A percentile compares a stretch with the other conserved stretches of the same genome.
Evolutionary conservation across 2,329 filamentous ascomycete species (phyloP).

Genomic region (Thermothelomyces thermophilus): DNA sequence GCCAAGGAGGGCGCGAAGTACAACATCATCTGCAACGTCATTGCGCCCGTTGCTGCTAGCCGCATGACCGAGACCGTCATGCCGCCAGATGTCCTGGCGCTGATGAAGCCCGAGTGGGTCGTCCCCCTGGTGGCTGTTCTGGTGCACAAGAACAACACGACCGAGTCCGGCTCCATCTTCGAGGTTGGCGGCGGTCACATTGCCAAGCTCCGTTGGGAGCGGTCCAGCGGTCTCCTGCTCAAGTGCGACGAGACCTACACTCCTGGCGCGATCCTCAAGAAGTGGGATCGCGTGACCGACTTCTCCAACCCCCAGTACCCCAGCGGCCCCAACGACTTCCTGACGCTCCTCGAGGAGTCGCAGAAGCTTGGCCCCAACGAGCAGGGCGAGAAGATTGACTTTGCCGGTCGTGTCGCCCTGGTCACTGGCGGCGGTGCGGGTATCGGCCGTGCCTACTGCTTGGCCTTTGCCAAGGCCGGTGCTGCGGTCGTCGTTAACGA

Average conservation of each 20-base stretch:
- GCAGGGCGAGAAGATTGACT: constrained; percentile 67
- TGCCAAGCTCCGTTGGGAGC: constrained; percentile 93
- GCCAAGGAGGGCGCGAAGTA: constrained; percentile 98
- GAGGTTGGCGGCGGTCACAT: constrained; percentile 90
- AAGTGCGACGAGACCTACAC: constrained; percentile 86
- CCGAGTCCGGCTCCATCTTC: constrained; percentile 83
- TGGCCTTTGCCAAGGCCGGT: constrained; percentile 75
- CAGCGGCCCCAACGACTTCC: constrained; percentile 78
- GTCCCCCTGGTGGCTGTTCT: constrained; percentile 87
- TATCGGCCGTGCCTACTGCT: constrained; percentile 83
- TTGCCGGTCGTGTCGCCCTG: constrained; percentile 77
- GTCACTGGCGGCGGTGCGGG: constrained; percentile 83
- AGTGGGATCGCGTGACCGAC: constrained; percentile 83
- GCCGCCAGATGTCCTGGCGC: constrained; percentile 84
- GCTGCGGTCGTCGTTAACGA: constrained; percentile 92
- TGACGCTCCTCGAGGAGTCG: constrained; percentile 77
- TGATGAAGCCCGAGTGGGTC: constrained; percentile 87
- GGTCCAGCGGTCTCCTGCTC: constrained; percentile 78
- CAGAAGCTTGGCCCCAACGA: constrained; percentile 69
- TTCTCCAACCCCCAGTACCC: constrained; percentile 82
- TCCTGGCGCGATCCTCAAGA: constrained; percentile 76
- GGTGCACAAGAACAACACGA: constrained; percentile 75
- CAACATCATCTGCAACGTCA: constrained; percentile 92
- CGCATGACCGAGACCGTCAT: constrained; percentile 94
- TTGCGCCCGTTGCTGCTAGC: constrained; percentile 90